Conservation (phyloP, 176 grass and related monocot genomes). For the Triticum urartu region DNA sequence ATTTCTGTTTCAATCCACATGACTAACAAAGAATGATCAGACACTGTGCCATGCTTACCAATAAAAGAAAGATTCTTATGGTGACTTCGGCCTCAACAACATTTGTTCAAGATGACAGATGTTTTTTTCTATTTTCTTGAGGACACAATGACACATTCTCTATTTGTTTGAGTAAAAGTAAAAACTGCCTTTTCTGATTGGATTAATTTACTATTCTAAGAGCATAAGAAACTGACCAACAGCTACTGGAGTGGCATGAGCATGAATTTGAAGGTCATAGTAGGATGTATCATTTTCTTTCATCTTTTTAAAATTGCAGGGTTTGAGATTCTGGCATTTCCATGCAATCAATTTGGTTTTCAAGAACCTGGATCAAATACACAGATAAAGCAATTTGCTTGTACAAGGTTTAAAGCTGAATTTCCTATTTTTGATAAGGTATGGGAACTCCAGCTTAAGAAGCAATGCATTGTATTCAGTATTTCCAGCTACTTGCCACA, state of each 20-base stretch:
- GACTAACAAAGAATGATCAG: too few relatives aligned
- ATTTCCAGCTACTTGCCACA: not conserved
- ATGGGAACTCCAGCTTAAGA: constrained; percentile 14
- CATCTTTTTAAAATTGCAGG: constrained; percentile 42
- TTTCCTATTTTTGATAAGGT: constrained; percentile 99
- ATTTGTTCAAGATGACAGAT: not conserved
- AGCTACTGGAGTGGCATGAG: not conserved
- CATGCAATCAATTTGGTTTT: constrained; percentile 98
- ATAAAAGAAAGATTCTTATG: not conserved
- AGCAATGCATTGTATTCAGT: not conserved
- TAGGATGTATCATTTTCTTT: constrained; percentile 3
- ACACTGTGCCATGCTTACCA: not conserved
- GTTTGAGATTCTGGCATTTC: constrained; percentile 97
- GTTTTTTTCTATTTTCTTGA: not conserved
- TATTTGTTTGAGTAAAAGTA: not conserved
- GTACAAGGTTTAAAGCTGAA: constrained; percentile 99
- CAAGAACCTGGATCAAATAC: constrained; percentile 96
- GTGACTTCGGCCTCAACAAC: not conserved
- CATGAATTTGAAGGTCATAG: not conserved
- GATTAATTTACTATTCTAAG: not conserved
- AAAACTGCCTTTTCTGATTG: not conserved
- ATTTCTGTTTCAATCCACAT: not conserved
- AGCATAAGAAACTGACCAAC: not conserved
- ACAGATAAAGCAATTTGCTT: constrained; percentile 98
- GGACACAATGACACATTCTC: not conserved